Evolutionary conservation across 163 green algal species (phyloP).

Genomic region (Volvox carteri): DNA sequence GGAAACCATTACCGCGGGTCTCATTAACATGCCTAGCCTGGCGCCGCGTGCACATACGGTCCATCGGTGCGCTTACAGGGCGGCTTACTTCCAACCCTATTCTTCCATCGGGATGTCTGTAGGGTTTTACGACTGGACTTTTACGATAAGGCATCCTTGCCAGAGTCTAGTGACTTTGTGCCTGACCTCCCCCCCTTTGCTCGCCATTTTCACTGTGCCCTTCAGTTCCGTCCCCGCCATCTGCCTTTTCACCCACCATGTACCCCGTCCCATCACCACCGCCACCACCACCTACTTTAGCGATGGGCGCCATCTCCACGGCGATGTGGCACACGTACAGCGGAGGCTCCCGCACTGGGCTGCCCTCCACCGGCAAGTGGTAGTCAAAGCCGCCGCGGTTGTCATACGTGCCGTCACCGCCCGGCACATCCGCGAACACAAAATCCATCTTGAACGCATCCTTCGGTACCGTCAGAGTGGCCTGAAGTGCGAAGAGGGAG

Average conservation of each 20-base stretch:
- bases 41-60: no score
- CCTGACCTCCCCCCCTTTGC: no score
- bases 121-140: no score
- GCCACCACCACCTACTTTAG: conserved; percentile 85
- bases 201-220: no score
- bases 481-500: conserved; percentile 46
- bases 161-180: no score
- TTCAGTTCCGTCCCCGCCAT: no score
- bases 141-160: no score
- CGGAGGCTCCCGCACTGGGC: conserved; percentile 60
- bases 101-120: no score
- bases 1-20: no score
- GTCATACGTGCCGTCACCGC: conserved; percentile 89
- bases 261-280: not conserved
- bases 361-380: conserved; percentile 86
- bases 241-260: not conserved
- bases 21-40: no score
- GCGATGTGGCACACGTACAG: conserved; percentile 95
- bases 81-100: no score
- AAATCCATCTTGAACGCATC: conserved; percentile 96
- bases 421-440: conserved; percentile 89
- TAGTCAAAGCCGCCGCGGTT: conserved; percentile 95
- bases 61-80: no score
- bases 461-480: conserved; percentile 81
- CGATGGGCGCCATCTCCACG: conserved; percentile 99